Percentiles rank a stretch among this genome's conserved stretches.
phyloP scores from a whole-genome alignment of 306 rosid genomes.

The Vigna angularis region DNA sequence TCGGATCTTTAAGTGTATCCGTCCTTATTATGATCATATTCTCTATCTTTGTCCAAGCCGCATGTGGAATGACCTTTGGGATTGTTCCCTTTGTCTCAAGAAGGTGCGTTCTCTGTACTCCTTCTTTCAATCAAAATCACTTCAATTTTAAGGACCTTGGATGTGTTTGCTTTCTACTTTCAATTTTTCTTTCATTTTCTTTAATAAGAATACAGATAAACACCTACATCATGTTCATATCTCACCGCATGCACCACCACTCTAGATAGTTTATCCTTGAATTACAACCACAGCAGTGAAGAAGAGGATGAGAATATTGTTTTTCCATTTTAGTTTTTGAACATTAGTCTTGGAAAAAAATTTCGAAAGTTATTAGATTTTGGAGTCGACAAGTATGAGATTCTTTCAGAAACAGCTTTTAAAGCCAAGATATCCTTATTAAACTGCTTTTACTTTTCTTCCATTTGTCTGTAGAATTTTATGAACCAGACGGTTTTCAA shows the following conservation, averaged over 20 bases:
- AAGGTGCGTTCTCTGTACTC: constrained; percentile 54
- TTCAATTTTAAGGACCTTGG: background rate
- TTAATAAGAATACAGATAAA: background rate
- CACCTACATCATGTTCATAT: background rate
- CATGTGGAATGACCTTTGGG: constrained; percentile 95
- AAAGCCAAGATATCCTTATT: background rate
- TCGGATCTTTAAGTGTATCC: constrained; percentile 60
- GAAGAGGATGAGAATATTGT: background rate
- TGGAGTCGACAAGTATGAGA: background rate
- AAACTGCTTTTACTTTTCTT: background rate
- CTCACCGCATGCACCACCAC: background rate
- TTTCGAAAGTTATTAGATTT: background rate
- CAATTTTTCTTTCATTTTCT: background rate
- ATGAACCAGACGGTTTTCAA: background rate
- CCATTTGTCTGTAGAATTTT: background rate
- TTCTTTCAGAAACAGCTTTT: background rate
- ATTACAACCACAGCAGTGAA: background rate
- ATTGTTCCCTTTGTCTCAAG: constrained; percentile 92
- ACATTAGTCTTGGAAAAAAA: background rate
- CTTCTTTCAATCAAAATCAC: constrained; percentile 3
- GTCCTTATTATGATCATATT: constrained; percentile 74
- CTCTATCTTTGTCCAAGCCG: constrained; percentile 83
- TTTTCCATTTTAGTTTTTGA: background rate
- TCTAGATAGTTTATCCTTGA: background rate
- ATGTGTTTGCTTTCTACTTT: background rate